phyloP scores from a whole-genome alignment of 768 basidiomycete species.

The Russula lepida region DNA sequence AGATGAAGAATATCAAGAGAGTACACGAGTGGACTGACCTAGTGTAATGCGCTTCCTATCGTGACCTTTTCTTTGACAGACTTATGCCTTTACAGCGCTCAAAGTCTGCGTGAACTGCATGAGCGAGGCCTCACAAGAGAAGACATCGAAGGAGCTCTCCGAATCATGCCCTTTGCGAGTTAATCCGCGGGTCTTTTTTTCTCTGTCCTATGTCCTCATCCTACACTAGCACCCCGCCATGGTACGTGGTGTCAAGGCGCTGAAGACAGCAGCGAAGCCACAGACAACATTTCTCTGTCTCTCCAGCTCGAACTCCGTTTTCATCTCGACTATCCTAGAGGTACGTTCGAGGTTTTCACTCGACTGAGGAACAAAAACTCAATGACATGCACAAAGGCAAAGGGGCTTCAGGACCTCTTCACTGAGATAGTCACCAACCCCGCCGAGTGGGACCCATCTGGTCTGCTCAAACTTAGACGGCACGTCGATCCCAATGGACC shows the following conservation, averaged over 20 bases:
- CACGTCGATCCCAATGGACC: conserved; percentile 66
- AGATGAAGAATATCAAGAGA: conserved; percentile 59
- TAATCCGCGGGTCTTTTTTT: not conserved
- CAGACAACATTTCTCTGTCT: conserved; percentile 79
- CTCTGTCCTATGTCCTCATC: not conserved
- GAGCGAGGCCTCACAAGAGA: conserved; percentile 56
- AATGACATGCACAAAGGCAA: conserved; percentile 40
- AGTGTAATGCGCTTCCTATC: conserved; percentile 50
- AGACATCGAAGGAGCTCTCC: conserved; percentile 71
- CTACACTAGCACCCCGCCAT: conserved; percentile 84
- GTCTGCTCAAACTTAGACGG: conserved; percentile 67
- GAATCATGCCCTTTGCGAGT: conserved; percentile 81
- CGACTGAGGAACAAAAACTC: not conserved
- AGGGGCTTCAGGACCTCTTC: conserved; percentile 65
- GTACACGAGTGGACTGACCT: conserved; percentile 88
- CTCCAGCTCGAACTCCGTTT: conserved; percentile 90
- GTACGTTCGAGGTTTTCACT: conserved; percentile 29
- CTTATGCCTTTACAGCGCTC: conserved; percentile 38
- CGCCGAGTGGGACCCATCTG: conserved; percentile 66
- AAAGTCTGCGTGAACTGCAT: conserved; percentile 63
- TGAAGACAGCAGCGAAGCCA: conserved; percentile 59
- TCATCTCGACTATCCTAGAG: conserved; percentile 84
- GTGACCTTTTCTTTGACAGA: not conserved
- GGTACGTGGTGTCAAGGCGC: conserved; percentile 73
- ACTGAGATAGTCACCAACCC: conserved; percentile 88